These are phyloP conservation scores for Xylariaceae sp. DNA, from an alignment of 2,329 filamentous ascomycete genomes.

Conservation along the genomic window DNA sequence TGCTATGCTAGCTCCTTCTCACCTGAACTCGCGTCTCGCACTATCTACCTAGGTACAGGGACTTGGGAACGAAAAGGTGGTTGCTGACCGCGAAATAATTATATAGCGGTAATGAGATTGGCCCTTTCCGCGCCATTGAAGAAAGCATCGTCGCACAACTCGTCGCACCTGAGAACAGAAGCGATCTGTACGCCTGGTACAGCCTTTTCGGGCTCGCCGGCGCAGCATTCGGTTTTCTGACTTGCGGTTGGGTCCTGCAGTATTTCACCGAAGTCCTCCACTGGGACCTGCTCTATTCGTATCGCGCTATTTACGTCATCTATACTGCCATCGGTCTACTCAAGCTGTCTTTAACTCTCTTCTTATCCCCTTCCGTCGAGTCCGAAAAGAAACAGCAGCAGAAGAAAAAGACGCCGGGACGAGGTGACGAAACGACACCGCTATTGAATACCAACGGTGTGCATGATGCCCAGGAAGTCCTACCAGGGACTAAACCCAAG, in stretches of 20 bases:
- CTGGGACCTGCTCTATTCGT: slow-evolving; percentile 34
- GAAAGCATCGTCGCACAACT: slow-evolving; percentile 66
- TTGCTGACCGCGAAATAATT: neutral
- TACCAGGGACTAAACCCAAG: slow-evolving; percentile 1
- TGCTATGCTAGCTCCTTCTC: neutral
- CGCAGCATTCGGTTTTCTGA: slow-evolving; percentile 61
- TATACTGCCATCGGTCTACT: slow-evolving; percentile 64
- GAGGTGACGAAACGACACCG: slow-evolving; percentile 31
- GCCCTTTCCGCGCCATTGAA: slow-evolving; percentile 67
- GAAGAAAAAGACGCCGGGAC: neutral
- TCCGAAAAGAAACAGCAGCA: slow-evolving; percentile 40
- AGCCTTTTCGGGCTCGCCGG: slow-evolving; percentile 64
- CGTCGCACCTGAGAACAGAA: slow-evolving; percentile 51
- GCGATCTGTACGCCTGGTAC: slow-evolving; percentile 69
- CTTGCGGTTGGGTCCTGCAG: slow-evolving; percentile 66
- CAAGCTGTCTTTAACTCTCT: slow-evolving; percentile 60
- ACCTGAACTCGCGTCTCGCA: neutral
- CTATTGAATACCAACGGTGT: slow-evolving; percentile 24
- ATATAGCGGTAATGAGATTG: slow-evolving; percentile 66
- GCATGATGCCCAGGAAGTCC: neutral
- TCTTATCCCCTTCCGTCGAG: slow-evolving; percentile 50
- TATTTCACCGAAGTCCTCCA: slow-evolving; percentile 48
- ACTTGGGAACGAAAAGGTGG: neutral
- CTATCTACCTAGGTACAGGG: no score
- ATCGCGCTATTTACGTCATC: slow-evolving; percentile 56